Evolutionary conservation across 495 filamentous ascomycete genomes (phyloP).

Genomic region (Xylaria curta): DNA sequence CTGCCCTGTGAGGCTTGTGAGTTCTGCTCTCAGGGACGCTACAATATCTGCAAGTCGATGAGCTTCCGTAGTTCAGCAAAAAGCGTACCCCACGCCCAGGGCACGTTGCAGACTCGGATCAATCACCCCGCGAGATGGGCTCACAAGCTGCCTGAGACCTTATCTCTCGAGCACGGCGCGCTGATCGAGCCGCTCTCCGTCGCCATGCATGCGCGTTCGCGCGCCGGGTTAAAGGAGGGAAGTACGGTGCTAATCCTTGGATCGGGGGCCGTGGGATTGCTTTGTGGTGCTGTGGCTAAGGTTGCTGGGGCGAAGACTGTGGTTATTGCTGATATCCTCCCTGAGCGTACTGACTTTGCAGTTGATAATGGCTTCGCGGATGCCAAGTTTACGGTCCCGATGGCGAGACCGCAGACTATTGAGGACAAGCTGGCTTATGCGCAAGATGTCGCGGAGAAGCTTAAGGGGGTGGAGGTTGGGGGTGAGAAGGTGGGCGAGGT

Average conservation of each 20-base stretch:
- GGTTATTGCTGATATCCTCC: constrained; percentile 81
- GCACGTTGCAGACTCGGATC: constrained; percentile 79
- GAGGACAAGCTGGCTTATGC: constrained; percentile 67
- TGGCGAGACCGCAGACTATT: constrained; percentile 58
- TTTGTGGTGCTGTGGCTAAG: constrained; percentile 72
- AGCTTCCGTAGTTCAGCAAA: constrained; percentile 81
- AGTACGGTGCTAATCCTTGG: constrained; percentile 76
- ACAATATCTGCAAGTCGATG: constrained; percentile 87
- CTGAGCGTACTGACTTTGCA: constrained; percentile 73
- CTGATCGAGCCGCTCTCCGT: constrained; percentile 82
- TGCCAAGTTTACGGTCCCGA: constrained; percentile 64
- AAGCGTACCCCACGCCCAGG: constrained; percentile 77
- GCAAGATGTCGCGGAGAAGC: constrained; percentile 61
- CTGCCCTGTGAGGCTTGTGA: constrained; percentile 74
- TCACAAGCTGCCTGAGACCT: constrained; percentile 66
- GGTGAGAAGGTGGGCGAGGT: constrained; percentile 62
- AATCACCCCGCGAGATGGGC: constrained; percentile 76
- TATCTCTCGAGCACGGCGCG: constrained; percentile 73
- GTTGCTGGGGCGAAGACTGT: constrained; percentile 64
- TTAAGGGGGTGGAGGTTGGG: constrained; percentile 48
- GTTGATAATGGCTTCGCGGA: constrained; percentile 72
- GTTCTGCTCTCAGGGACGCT: constrained; percentile 70
- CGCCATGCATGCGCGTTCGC: constrained; percentile 73
- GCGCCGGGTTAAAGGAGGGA: constrained; percentile 61
- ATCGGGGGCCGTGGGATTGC: constrained; percentile 79